Evolutionary conservation across 164 flowering plant species (phyloP).

Genomic region (Pachysandra terminalis): DNA sequence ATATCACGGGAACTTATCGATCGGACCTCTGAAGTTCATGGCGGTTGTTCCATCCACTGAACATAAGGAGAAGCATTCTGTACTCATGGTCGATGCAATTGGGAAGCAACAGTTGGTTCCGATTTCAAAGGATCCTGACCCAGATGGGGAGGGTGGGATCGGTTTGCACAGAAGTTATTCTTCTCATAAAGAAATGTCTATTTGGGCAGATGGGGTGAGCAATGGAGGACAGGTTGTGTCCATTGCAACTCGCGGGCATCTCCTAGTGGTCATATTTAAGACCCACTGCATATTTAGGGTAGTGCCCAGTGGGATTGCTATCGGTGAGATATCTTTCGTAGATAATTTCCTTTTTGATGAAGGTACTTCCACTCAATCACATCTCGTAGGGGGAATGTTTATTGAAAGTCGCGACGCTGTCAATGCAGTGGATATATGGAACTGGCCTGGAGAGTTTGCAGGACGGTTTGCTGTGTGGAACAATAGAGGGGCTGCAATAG

Average conservation of each 20-base stretch:
- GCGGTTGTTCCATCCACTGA: constrained; percentile 42
- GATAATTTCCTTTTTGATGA: constrained; percentile 36
- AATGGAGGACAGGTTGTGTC: constrained; percentile 41
- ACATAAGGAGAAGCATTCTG: constrained; percentile 38
- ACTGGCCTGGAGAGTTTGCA: constrained; percentile 14
- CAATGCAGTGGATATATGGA: constrained; percentile 3
- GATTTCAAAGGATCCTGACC: constrained; percentile 36
- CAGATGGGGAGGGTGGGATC: constrained; percentile 28
- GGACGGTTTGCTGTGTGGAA: constrained; percentile 63
- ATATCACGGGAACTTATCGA: constrained; percentile 63
- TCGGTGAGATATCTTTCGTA: constrained; percentile 60
- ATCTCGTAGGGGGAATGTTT: constrained; percentile 59
- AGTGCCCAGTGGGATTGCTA: constrained; percentile 26
- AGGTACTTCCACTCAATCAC: constrained; percentile 24
- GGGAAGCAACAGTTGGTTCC: constrained; percentile 56
- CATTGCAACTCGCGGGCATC: constrained; percentile 39
- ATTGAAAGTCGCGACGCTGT: constrained; percentile 27
- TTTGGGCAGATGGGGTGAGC: constrained; percentile 29
- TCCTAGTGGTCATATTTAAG: constrained; percentile 54
- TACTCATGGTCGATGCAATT: constrained; percentile 50
- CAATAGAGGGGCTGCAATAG: constrained; percentile 52
- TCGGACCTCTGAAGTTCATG: constrained; percentile 68
- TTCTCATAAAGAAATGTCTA: constrained; percentile 23
- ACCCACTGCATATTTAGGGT: constrained; percentile 60
- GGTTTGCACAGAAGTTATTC: constrained; percentile 27